Percentiles rank a stretch among this genome's conserved stretches.
Conservation (phyloP, 129 eudicot species). For the Kitagawia praeruptora region DNA sequence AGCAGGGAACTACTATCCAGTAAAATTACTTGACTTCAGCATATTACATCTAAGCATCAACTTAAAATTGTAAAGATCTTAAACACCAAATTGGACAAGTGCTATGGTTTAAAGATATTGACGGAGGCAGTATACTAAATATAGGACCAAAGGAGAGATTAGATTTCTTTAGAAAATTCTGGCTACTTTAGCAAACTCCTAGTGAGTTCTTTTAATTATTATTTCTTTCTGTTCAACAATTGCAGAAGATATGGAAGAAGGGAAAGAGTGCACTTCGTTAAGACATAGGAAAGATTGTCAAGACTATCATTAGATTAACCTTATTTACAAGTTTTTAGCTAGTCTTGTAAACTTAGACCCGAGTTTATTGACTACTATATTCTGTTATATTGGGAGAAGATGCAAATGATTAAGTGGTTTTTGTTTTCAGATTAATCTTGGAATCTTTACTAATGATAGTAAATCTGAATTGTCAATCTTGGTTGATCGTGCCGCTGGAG, state of each 20-base stretch:
- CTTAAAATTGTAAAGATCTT: not conserved
- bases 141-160: not conserved
- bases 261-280: not conserved
- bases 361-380: not conserved
- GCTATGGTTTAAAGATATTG: not conserved
- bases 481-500: conserved; percentile 93
- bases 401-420: not conserved
- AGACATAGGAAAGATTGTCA: not conserved
- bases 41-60: not conserved
- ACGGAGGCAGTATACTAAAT: not conserved
- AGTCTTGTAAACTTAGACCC: not conserved
- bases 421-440: conserved; percentile 67
- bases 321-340: not conserved
- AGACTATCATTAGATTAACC: not conserved
- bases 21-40: conserved; percentile 11
- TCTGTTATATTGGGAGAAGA: not conserved
- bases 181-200: not conserved
- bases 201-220: not conserved
- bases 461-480: conserved; percentile 66
- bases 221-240: not conserved
- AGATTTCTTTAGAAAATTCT: not conserved
- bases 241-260: not conserved
- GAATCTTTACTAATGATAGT: conserved; percentile 57
- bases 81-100: not conserved
- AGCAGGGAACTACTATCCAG: conserved; percentile 96